Evolutionary conservation across 352 stramenopile species (phyloP).

Genomic region (Globisporangium perplexum): DNA sequence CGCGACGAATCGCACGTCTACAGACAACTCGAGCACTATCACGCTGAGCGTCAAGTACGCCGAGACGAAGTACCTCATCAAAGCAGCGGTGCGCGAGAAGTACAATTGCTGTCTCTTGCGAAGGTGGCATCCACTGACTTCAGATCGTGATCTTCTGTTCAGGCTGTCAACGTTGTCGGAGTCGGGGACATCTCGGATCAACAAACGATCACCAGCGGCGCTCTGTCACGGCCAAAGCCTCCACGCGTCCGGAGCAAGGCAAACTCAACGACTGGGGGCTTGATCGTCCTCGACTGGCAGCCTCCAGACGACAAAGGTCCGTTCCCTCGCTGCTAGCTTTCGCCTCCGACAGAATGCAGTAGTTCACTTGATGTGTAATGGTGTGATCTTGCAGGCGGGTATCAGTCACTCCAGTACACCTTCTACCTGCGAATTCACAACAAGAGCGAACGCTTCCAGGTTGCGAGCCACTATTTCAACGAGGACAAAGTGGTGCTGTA

Average conservation of each 20-base stretch:
- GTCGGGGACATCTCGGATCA: conserved; percentile 20
- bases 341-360: not conserved
- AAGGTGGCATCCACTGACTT: no score
- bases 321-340: not conserved
- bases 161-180: conserved; percentile 43
- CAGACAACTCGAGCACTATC: conserved; percentile 16
- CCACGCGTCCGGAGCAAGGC: conserved; percentile 21
- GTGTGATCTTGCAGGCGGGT: conserved; percentile 17
- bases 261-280: conserved; percentile 24
- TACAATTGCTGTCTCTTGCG: no score
- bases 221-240: conserved; percentile 32
- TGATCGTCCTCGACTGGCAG: conserved; percentile 25
- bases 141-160: not conserved
- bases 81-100: conserved; percentile 28
- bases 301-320: conserved; percentile 39
- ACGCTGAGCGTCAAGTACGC: conserved; percentile 30
- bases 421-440: conserved; percentile 27
- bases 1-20: not conserved
- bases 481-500: conserved; percentile 15
- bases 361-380: not conserved
- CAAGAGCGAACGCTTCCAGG: conserved; percentile 15
- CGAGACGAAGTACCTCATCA: conserved; percentile 29
- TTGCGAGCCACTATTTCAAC: conserved; percentile 17
- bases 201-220: conserved; percentile 24
- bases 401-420: conserved; percentile 24